These are phyloP conservation scores for Metschnikowia chrysomelidarum DNA, from an alignment of 805 yeast genomes.

Conservation along the genomic window DNA sequence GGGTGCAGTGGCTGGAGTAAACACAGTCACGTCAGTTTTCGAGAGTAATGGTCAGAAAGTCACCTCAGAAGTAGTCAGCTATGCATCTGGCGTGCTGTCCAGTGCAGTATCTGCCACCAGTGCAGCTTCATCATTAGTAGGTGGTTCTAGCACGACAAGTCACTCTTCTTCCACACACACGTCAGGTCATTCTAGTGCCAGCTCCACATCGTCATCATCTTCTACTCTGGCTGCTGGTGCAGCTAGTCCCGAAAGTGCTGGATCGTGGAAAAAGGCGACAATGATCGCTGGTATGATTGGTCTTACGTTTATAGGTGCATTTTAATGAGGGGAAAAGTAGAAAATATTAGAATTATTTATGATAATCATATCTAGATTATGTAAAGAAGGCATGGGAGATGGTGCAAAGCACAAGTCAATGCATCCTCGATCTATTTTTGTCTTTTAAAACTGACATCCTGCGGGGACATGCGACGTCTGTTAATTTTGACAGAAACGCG, in stretches of 20 bases:
- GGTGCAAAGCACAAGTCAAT: no score
- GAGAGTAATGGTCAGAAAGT: conserved; percentile 8
- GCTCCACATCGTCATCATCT: conserved; percentile 5
- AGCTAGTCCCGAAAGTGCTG: not conserved
- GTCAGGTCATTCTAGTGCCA: conserved; percentile 8
- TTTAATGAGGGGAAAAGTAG: no score
- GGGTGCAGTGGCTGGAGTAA: conserved; percentile 18
- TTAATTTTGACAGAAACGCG: no score
- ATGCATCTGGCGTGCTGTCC: conserved; percentile 4
- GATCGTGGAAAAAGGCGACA: conserved; percentile 13
- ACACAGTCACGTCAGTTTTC: conserved; percentile 13
- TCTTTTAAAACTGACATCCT: no score
- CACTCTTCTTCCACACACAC: conserved; percentile 11
- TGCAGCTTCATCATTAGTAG: conserved; percentile 9
- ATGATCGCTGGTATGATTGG: conserved; percentile 10
- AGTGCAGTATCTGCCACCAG: conserved; percentile 3
- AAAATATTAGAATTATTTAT: no score
- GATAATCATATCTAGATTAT: no score
- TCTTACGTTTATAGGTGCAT: conserved; percentile 7
- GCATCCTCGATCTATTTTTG: no score
- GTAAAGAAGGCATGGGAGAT: no score
- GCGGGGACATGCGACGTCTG: no score
- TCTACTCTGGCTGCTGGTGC: conserved; percentile 7
- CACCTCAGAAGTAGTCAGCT: conserved; percentile 11
- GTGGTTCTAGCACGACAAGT: conserved; percentile 7